phyloP scores from a whole-genome alignment of 345 rosid species.

The Sonneratia caseolaris region DNA sequence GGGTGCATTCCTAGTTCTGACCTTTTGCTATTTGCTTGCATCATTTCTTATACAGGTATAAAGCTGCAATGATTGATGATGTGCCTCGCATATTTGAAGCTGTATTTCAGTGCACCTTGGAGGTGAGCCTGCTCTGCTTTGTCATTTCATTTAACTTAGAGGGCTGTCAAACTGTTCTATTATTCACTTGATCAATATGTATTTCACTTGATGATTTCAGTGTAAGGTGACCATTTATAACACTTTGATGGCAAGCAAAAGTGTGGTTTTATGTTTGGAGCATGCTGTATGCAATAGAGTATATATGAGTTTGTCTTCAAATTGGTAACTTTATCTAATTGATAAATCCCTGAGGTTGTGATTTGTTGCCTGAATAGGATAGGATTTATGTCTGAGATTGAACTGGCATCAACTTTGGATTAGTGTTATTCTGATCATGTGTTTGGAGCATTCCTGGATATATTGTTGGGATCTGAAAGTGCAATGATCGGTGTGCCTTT shows the following conservation, averaged over 20 bases:
- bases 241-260: neutral
- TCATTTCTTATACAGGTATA: slow-evolving; percentile 49
- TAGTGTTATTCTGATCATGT: neutral
- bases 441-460: neutral
- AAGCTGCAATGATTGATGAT: slow-evolving; percentile 86
- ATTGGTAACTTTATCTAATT: neutral
- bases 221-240: neutral
- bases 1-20: neutral
- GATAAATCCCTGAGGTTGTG: neutral
- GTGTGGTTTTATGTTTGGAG: too few relatives aligned
- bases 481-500: too few relatives aligned
- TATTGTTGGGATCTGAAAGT: too few relatives aligned
- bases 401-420: neutral
- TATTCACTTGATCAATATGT: too few relatives aligned
- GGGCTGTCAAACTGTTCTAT: neutral
- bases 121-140: slow-evolving; percentile 33
- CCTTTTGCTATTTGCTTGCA: neutral
- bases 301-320: too few relatives aligned
- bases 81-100: slow-evolving; percentile 98
- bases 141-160: neutral
- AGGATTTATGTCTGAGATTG: neutral
- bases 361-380: neutral
- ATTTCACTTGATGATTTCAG: neutral
- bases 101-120: slow-evolving; percentile 93
- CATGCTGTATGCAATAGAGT: too few relatives aligned